Percentiles rank a stretch among this genome's conserved stretches.
These are phyloP conservation scores for Scheffersomyces titani DNA, from an alignment of 1,139 yeast species.

Conservation along the genomic window DNA sequence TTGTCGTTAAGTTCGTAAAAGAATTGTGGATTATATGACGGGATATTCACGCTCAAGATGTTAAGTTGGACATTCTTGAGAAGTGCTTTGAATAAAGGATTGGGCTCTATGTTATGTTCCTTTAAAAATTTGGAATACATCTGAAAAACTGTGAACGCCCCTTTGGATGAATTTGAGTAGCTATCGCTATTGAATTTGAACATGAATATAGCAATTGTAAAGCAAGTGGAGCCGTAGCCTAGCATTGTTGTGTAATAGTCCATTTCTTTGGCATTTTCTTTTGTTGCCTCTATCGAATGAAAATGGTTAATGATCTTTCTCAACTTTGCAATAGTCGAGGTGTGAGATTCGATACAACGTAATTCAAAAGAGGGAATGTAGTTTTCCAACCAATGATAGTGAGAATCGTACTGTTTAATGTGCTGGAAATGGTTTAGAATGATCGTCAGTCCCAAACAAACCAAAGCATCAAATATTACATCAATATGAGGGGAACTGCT, in stretches of 20 bases:
- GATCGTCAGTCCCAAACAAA: constrained; percentile 22
- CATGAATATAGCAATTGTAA: constrained; percentile 19
- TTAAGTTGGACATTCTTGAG: constrained; percentile 15
- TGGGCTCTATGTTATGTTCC: neutral
- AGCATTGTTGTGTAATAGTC: constrained; percentile 6
- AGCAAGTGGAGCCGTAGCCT: constrained; percentile 18
- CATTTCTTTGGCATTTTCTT: neutral
- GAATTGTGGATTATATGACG: constrained; percentile 27
- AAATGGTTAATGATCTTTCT: neutral
- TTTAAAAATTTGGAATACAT: neutral
- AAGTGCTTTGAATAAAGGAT: constrained; percentile 8
- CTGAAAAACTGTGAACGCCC: constrained; percentile 2
- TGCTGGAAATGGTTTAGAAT: constrained; percentile 14
- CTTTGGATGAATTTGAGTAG: constrained; percentile 17
- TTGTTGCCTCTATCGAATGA: neutral
- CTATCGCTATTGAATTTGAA: constrained; percentile 22
- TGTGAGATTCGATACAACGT: constrained; percentile 19
- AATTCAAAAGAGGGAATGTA: constrained; percentile 10
- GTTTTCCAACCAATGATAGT: neutral
- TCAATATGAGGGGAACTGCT: neutral
- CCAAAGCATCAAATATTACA: constrained; percentile 2
- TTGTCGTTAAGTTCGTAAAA: constrained; percentile 23
- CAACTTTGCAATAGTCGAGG: neutral
- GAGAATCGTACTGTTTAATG: constrained; percentile 2
- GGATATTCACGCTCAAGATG: constrained; percentile 24